Evolutionary conservation across 371 early-diverging fungal species (phyloP), one percentile per base, ranked within the genome.

Genomic region (Rhizomucor pusillus): DNA sequence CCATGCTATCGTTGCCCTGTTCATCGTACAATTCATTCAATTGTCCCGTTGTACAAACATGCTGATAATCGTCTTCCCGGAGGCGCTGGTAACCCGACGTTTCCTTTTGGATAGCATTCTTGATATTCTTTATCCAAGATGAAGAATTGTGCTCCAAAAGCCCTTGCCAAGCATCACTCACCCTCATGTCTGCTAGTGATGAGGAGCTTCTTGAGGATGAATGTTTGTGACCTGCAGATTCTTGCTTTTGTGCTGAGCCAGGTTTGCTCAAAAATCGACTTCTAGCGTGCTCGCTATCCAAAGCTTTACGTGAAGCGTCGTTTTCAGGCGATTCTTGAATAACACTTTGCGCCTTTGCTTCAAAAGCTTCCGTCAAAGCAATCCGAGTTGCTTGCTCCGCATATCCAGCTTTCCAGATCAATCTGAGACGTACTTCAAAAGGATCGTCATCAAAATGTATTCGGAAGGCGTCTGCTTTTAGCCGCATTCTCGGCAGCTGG

Each of bases 61-160:
- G 49, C 19, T 68, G 54, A 47, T 67, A 69, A 18, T 70, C 56
- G 5, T 48, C 54, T 6, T 20, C 24, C 36, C 52, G 46, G 0
- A 50, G 18, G 37, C 55, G 50, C 18, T 62, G 60, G 41, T 62
- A 65, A 0, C 50, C 52, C 9, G 56, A 24, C 16, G 40, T 46
- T 45, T 75, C 76, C n/a, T 61, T 63, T 5, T 56, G 50, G 9
- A 71, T 39, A 5, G 69, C 56, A 5, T 44, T 12, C 19, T 63
- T 53, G 39, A 77, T 67, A 23, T 65, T 59, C 10, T 67, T 66
- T 37, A 80, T 73, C 86, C 85, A 87, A 1, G 69, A 56, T 7
- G 66, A 69, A 11, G 84, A 66, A 44, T 86, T 80, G 52, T 78
- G 81, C 48, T 82, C 77, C 37, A 85, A 77, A 18, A 88, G 52